Evolutionary conservation across 2,329 filamentous ascomycete species (phyloP).

Genomic region (Sordariomycetes sp.): DNA sequence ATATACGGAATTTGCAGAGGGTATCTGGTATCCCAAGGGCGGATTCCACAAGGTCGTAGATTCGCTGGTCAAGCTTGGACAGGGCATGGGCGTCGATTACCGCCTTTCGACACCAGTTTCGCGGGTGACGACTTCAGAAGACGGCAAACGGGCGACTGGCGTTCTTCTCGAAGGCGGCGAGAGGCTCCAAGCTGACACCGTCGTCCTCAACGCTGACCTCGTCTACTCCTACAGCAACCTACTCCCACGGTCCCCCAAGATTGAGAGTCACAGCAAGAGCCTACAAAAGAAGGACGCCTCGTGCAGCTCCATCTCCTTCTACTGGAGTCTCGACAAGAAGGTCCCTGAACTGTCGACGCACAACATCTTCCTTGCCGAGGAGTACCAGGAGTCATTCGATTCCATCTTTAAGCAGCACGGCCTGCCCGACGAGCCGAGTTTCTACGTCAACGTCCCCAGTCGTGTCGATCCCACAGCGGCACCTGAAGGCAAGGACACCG

Average conservation of each 20-base stretch:
- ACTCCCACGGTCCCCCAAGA: conserved; percentile 39
- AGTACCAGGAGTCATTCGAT: conserved; percentile 66
- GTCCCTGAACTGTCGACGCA: conserved; percentile 58
- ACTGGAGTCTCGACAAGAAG: conserved; percentile 56
- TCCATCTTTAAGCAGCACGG: conserved; percentile 62
- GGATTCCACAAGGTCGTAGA: conserved; percentile 61
- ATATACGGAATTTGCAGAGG: conserved; percentile 67
- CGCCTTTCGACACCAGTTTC: conserved; percentile 49
- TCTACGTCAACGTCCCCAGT: conserved; percentile 70
- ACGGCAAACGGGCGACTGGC: conserved; percentile 45
- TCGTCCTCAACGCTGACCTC: conserved; percentile 65
- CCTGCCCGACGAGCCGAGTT: conserved; percentile 60
- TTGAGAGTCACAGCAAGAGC: conserved; percentile 24
- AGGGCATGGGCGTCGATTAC: conserved; percentile 53
- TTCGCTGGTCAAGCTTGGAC: conserved; percentile 53
- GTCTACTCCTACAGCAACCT: conserved; percentile 68
- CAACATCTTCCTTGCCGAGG: conserved; percentile 70
- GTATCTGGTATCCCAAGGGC: conserved; percentile 66
- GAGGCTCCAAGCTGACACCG: conserved; percentile 51
- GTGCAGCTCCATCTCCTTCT: conserved; percentile 69
- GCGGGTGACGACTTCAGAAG: conserved; percentile 40
- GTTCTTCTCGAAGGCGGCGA: conserved; percentile 51
- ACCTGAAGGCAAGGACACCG: conserved; percentile 51
- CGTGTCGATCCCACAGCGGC: conserved; percentile 60
- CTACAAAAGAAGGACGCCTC: conserved; percentile 45